Evolutionary conservation across 345 rosid genomes (phyloP), one percentile per base, ranked within the genome.

Genomic region (Noccaea caerulescens): DNA sequence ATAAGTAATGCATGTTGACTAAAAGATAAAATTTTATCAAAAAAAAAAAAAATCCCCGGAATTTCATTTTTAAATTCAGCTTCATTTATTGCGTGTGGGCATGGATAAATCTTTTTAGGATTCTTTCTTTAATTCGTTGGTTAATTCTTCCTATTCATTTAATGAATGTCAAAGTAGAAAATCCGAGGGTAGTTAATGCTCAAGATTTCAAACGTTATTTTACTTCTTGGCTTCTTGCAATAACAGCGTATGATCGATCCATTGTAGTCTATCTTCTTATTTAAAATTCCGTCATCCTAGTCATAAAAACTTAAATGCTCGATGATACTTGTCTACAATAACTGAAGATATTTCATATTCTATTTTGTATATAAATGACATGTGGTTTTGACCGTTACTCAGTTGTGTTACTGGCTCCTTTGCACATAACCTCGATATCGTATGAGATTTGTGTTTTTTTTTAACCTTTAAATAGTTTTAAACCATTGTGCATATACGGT

Each of bases 61-160:
- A 4, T 38, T 63, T 66, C 52, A 30, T 32, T 57, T 73, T 58
- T 61, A 60, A 60, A 74, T 37, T 36, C 42, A 61, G 63, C 50
- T 75, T 75, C 73, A 74, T 74, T 74, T 51, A 67, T 43, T 74
- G 73, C 30, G 23, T 11, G 78, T 74, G 63, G 68, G 68, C 63
- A 68, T 59, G 68, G 36, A 3, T 36, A 74, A 60, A 74, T 74
- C 68, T 59, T 68, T 68, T 47, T 4, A 74, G 73, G 78, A 68
- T 75, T 66, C 62, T 43, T 45, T 52, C 63, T 52, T 68, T 43
- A 33, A 52, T 75, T 67, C 43, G 41, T 51, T 60, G 68, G 62
- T 60, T 68, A 67, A 75, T 67, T 75, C 58, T 68, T 53, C 49
- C 8, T 6, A 20, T 68, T 14, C 56, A 68, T 67, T 75, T 18